A percentile compares a stretch with the other conserved stretches of the same genome.
Conservation (phyloP, 1,284 basidiomycete genomes). For the Moesziomyces aphidis region DNA sequence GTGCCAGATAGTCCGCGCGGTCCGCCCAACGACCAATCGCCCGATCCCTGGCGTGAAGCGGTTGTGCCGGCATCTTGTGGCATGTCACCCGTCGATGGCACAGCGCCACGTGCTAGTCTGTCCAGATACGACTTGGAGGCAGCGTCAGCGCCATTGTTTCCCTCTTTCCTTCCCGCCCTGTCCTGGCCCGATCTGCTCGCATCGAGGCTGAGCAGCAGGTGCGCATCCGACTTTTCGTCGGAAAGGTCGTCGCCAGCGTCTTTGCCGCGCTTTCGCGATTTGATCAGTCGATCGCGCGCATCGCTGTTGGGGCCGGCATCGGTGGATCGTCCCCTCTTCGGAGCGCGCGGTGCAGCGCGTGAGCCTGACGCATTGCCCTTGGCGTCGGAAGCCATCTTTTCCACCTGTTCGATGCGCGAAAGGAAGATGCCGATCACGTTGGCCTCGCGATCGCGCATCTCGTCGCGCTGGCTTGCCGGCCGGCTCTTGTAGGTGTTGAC, state of each 20-base stretch:
- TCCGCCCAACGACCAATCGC: conserved; percentile 35
- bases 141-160: background rate
- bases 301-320: conserved; percentile 19
- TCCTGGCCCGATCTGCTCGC: conserved; percentile 4
- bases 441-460: conserved; percentile 57
- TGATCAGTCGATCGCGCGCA: conserved; percentile 6
- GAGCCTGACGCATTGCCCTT: background rate
- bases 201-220: conserved; percentile 37
- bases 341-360: background rate
- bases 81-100: conserved; percentile 2
- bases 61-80: conserved; percentile 19
- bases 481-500: conserved; percentile 22
- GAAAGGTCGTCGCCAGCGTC: conserved; percentile 8
- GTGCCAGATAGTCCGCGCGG: conserved; percentile 14
- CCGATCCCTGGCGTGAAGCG: conserved; percentile 27
- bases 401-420: conserved; percentile 43
- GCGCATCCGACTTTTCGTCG: conserved; percentile 39
- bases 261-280: conserved; percentile 20
- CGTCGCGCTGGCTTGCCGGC: conserved; percentile 36
- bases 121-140: conserved; percentile 1
- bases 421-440: conserved; percentile 55
- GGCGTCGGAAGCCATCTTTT: conserved; percentile 13
- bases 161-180: background rate
- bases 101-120: background rate
- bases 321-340: conserved; percentile 29